Percentiles rank a stretch among this genome's conserved stretches.
phyloP scores from a whole-genome alignment of 108 stramenopile genomes.

The Skeletonema menzelii region DNA sequence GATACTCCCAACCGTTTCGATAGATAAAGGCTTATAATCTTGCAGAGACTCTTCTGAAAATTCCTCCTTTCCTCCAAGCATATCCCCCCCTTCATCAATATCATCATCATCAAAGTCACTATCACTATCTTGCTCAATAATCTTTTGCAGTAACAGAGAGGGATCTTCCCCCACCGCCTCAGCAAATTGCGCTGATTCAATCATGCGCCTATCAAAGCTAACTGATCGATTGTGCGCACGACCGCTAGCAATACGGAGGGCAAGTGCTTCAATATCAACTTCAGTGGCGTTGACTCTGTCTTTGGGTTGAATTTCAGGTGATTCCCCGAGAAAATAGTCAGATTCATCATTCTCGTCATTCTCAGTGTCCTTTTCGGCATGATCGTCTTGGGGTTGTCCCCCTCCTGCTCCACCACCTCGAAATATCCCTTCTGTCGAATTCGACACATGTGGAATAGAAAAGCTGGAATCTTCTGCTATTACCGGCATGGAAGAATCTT shows the following conservation, averaged over 20 bases:
- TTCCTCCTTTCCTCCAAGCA: constrained; percentile 4
- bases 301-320: background rate
- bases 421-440: background rate
- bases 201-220: constrained; percentile 52
- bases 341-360: background rate
- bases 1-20: constrained; percentile 1
- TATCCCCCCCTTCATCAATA: constrained; percentile 38
- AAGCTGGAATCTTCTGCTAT: constrained; percentile 16
- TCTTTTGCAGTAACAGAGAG: constrained; percentile 46
- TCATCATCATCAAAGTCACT: constrained; percentile 57
- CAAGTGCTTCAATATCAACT: constrained; percentile 15
- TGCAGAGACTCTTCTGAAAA: constrained; percentile 21
- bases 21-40: constrained; percentile 13
- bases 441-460: constrained; percentile 9
- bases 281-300: background rate
- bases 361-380: background rate
- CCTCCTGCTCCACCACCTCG: no score
- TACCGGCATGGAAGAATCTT: constrained; percentile 16
- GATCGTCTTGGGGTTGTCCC: background rate
- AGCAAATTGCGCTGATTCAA: constrained; percentile 76
- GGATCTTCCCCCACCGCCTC: constrained; percentile 74
- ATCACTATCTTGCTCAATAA: constrained; percentile 53
- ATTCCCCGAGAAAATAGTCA: constrained; percentile 16
- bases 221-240: constrained; percentile 15
- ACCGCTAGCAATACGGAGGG: constrained; percentile 5